These are phyloP conservation scores for Eragrostis nindensis DNA, from an alignment of 176 grass and related monocot species.

Conservation along the genomic window DNA sequence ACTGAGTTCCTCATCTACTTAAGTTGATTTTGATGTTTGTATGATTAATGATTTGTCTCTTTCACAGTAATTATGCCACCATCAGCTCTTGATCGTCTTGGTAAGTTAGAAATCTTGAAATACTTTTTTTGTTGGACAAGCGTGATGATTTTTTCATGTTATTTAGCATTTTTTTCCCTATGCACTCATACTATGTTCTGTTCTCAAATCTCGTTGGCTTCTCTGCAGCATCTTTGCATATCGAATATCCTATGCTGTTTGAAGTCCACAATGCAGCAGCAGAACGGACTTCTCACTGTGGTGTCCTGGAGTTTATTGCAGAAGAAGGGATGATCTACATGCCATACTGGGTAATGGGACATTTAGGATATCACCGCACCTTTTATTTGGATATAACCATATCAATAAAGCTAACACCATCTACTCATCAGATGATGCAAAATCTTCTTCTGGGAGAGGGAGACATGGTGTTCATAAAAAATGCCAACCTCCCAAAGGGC, in stretches of 20 bases:
- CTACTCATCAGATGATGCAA: slow-evolving; percentile 93
- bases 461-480: slow-evolving; percentile 89
- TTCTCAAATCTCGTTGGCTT: slow-evolving; percentile 31
- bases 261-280: slow-evolving; percentile 79
- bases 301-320: slow-evolving; percentile 96
- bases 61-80: slow-evolving; percentile 99
- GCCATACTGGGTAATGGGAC: slow-evolving; percentile 87
- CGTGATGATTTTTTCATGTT: slow-evolving; percentile 20
- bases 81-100: slow-evolving; percentile 95
- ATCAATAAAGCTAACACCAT: slow-evolving; percentile 39
- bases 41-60: slow-evolving; percentile 28
- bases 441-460: slow-evolving; percentile 99
- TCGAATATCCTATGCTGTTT: slow-evolving; percentile 99
- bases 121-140: slow-evolving; percentile 9
- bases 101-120: slow-evolving; percentile 42
- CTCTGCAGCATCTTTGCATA: slow-evolving; percentile 85
- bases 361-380: slow-evolving; percentile 16
- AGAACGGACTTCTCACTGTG: slow-evolving; percentile 86
- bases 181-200: background rate
- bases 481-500: slow-evolving; percentile 92
- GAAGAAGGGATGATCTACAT: slow-evolving; percentile 99
- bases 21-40: slow-evolving; percentile 20
- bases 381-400: slow-evolving; percentile 32
- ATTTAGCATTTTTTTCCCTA: slow-evolving; percentile 6
- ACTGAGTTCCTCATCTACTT: slow-evolving; percentile 19